phyloP scores from a whole-genome alignment of 2,329 filamentous ascomycete species.

The Ophiostoma sp. region DNA sequence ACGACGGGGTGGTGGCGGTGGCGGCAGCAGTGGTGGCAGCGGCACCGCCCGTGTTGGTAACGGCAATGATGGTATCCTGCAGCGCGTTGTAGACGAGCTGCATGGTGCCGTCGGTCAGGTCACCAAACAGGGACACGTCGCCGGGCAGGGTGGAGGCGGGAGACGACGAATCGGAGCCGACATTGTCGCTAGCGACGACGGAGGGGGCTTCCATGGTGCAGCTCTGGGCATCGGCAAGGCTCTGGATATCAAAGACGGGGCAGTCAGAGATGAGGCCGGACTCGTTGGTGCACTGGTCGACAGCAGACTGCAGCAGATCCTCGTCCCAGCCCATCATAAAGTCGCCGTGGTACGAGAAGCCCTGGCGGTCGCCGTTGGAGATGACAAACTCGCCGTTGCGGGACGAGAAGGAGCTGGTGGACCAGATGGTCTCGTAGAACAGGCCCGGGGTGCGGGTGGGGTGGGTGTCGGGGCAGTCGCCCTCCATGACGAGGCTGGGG shows the following conservation, averaged over 20 bases:
- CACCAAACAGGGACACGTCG: constrained; percentile 42
- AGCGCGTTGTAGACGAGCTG: constrained; percentile 23
- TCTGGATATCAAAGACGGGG: constrained; percentile 65
- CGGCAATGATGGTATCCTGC: constrained; percentile 10
- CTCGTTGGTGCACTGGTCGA: constrained; percentile 66
- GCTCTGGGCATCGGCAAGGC: constrained; percentile 45
- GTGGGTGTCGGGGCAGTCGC: constrained; percentile 66
- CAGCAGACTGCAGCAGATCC: constrained; percentile 63
- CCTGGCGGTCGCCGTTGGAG: constrained; percentile 71
- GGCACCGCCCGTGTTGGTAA: constrained; percentile 22
- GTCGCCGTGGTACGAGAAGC: constrained; percentile 72
- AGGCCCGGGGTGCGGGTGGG: constrained; percentile 65
- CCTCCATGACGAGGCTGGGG: constrained; percentile 69
- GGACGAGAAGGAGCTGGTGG: constrained; percentile 60
- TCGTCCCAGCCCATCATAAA: constrained; percentile 75
- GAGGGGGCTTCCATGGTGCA: constrained; percentile 61
- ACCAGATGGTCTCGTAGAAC: constrained; percentile 82
- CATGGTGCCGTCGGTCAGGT: constrained; percentile 22
- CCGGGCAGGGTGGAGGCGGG: constrained; percentile 57
- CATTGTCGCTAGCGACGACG: constrained; percentile 54
- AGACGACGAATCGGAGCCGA: constrained; percentile 38
- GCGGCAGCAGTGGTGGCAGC: constrained; percentile 14
- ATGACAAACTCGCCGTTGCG: constrained; percentile 66
- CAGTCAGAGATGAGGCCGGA: constrained; percentile 70
- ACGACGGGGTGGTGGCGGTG: constrained; percentile 17